Evolutionary conservation across 495 filamentous ascomycete genomes (phyloP), one percentile per base, ranked within the genome.

Genomic region (Aspergillus affinis): DNA sequence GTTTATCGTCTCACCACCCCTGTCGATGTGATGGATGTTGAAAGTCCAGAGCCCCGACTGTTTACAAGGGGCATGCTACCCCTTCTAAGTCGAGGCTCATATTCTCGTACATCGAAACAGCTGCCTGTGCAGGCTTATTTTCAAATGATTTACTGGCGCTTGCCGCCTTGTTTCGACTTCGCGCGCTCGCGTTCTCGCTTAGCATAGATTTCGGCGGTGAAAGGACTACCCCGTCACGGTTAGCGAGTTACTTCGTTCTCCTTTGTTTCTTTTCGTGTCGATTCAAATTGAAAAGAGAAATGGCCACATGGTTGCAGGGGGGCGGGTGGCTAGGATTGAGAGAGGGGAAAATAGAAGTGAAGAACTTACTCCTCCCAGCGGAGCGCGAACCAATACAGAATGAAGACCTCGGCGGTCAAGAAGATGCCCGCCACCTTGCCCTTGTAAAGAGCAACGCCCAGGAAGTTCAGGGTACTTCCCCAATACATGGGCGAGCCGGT

Each of bases 401-500:
- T 71, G 64, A 89, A 84, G 23, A 98, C 94, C 75, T 86, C 76
- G 6, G 73, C 76, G 0, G 92, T 91, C 72, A 98, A 71, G 51
- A 91, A 70, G 45, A 97, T 62, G 6, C 94, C 94, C 1, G 94
- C 94, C 2, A 93, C 93, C 75, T 90, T 92, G 58, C 91, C 94
- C 66, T 88, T 91, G 69, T 90, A 82, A 20, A 98, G 75, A n/a
- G 95, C 92, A 29, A 89, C 88, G 18, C 90, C 94, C 45, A 97
- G 75, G 75, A 98, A 98, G 77, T 86, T 90, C 82, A 96, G 80
- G 51, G 94, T 92, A 59, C 88, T 91, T 27, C 94, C 94, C 78
- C 91, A 90, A 80, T 98, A 98, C 94, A 98, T 98, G 46, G 94
- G 94, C 44, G 92, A 90, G 61, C 86, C 85, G 26, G 89, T 93